phyloP scores from a whole-genome alignment of 768 basidiomycete species.

The Crepidotus variabilis region DNA sequence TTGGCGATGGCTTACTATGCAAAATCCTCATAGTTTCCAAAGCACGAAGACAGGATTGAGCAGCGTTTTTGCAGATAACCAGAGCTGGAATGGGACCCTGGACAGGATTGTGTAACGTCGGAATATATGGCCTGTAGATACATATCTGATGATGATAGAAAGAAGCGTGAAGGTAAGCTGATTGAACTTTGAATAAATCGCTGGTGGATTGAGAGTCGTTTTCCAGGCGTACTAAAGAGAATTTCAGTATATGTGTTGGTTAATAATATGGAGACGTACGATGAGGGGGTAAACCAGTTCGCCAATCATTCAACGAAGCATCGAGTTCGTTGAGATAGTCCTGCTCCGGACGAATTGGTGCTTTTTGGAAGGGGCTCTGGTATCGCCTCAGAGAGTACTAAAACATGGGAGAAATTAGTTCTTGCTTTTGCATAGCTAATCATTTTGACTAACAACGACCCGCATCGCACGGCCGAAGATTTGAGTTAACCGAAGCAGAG shows the following conservation, averaged over 20 bases:
- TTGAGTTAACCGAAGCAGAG: conserved; percentile 51
- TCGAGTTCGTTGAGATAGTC: conserved; percentile 70
- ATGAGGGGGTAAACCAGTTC: conserved; percentile 63
- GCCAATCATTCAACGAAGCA: conserved; percentile 75
- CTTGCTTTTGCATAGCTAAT: not conserved
- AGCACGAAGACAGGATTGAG: not conserved
- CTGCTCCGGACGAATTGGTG: conserved; percentile 50
- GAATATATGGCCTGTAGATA: not conserved
- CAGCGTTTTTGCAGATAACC: not conserved
- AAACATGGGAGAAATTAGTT: not conserved
- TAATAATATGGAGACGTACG: conserved; percentile 19
- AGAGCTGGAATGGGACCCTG: not conserved
- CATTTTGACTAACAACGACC: conserved; percentile 41
- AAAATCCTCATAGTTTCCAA: not conserved
- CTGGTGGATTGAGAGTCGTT: not conserved
- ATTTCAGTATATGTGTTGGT: not conserved
- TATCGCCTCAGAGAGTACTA: conserved; percentile 74
- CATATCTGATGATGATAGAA: not conserved
- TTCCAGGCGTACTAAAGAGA: not conserved
- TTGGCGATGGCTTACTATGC: not conserved
- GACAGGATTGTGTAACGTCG: not conserved
- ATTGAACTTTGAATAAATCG: not conserved
- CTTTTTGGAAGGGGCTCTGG: conserved; percentile 43
- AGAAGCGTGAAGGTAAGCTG: not conserved
- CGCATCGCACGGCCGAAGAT: conserved; percentile 59